Base-by-base conservation (phyloP, 2,329 filamentous ascomycete genomes). In the Trichoderma asperellum region DNA sequence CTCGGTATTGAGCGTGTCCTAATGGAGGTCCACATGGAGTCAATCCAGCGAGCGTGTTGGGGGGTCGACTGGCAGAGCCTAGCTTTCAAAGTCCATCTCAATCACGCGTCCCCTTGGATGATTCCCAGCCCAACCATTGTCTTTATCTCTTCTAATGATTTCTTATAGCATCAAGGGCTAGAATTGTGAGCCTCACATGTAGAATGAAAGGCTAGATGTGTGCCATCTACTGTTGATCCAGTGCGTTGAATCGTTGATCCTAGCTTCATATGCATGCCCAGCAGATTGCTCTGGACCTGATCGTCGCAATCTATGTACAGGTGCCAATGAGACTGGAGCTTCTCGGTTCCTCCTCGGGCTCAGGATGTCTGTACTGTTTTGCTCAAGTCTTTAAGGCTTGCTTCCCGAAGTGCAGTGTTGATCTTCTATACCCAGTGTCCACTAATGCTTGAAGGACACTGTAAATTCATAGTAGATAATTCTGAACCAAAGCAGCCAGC, bases 251-350 rank as follows among this genome's bases (percentile, higher is more conserved):
- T 34, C 27, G n/a, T 62, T 14, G 5, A 62, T 37, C 27, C 12
- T 18, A n/a, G 24, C 40, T 32, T 14, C 34, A 32, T 12, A 6
- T 34, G 27, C 29, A 7, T 52, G 52, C 27, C 58, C 40, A 37
- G 59, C 29, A 52, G 7, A 62, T 3, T 52, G 29, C n/a, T 18
- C 4, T 18, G 56, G n/a, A 18, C n/a, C 12, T 16, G n/a, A 40
- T 59, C 6, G 6, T 16, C 24, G 11, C 27, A 34, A 21, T 16
- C 18, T 5, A 21, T 16, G 11, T 5, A 24, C 11, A 52, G 29
- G 12, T 6, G 3, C 0, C 4, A 24, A 18, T 37, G n/a, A n/a
- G 4, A 8, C 2, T 4, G 1, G 21, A 4, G 14, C n/a, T 37
- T 24, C 21, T 27, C 24, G 24, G 24, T 6, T 14, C n/a, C 24